These are phyloP conservation scores for Colletotrichum tanaceti DNA, from an alignment of 2,329 filamentous ascomycete genomes.

Conservation along the genomic window DNA sequence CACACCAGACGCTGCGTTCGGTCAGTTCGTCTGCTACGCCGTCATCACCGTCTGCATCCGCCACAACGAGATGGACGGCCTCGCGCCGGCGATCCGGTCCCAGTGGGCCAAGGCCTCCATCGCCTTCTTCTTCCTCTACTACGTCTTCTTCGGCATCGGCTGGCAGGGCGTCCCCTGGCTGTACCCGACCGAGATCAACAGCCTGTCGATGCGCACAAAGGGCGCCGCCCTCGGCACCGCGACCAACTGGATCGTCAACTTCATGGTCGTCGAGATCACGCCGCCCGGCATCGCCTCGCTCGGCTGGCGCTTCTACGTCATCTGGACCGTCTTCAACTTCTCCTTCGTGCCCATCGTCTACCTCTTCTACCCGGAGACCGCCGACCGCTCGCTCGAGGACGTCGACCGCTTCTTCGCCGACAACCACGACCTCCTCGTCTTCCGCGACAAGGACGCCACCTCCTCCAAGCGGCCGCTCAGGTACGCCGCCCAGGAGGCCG, in stretches of 20 bases:
- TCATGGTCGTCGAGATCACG: conserved; percentile 50
- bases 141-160: conserved; percentile 42
- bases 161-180: conserved; percentile 44
- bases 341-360: conserved; percentile 60
- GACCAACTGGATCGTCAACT: conserved; percentile 40
- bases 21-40: conserved; percentile 63
- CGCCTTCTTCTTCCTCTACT: conserved; percentile 44
- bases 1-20: conserved; percentile 54
- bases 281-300: conserved; percentile 56
- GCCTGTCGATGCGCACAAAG: conserved; percentile 49
- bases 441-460: conserved; percentile 43
- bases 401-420: conserved; percentile 45
- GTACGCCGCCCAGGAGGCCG: conserved; percentile 43
- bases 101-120: conserved; percentile 42
- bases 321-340: conserved; percentile 62
- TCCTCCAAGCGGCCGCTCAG: conserved; percentile 41
- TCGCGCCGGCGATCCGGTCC: conserved; percentile 19
- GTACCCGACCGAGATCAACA: conserved; percentile 52
- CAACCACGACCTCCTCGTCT: conserved; percentile 43
- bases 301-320: conserved; percentile 64
- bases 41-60: conserved; percentile 63
- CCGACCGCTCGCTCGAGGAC: conserved; percentile 44
- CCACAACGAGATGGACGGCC: conserved; percentile 49
- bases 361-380: conserved; percentile 62
- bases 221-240: conserved; percentile 42